Evolutionary conservation across 1,139 yeast genomes (phyloP).

Genomic region (Magnusiomyces clavatus): DNA sequence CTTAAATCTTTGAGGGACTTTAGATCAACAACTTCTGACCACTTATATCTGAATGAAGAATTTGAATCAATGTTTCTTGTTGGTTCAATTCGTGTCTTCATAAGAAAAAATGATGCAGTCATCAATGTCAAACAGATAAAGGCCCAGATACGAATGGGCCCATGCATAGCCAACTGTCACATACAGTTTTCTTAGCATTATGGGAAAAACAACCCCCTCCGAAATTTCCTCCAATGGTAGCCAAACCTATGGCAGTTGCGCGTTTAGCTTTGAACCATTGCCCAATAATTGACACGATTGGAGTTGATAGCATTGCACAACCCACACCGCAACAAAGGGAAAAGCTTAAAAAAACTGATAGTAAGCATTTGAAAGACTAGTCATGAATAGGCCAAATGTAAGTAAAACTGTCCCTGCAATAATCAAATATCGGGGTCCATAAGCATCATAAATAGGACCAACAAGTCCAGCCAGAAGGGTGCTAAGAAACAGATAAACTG

Average conservation of each 20-base stretch:
- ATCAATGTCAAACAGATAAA: constrained; percentile 42
- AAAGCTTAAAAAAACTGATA: constrained; percentile 55
- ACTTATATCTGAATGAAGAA: constrained; percentile 1
- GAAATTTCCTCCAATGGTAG: constrained; percentile 60
- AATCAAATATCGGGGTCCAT: constrained; percentile 47
- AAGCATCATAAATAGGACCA: constrained; percentile 55
- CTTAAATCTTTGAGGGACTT: constrained; percentile 36
- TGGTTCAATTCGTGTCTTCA: constrained; percentile 25
- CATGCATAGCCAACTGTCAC: constrained; percentile 47
- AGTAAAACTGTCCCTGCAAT: constrained; percentile 41
- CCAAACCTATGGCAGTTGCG: constrained; percentile 54
- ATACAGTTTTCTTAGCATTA: constrained; percentile 49
- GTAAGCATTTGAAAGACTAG: constrained; percentile 45
- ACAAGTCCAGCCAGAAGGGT: constrained; percentile 51
- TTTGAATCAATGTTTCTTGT: background rate
- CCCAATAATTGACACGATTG: constrained; percentile 50
- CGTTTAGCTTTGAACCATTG: constrained; percentile 56
- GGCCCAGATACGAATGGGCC: constrained; percentile 50
- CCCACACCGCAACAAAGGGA: constrained; percentile 52
- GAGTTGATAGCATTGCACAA: constrained; percentile 49
- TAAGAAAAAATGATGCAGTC: constrained; percentile 32
- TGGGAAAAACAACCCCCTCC: constrained; percentile 61
- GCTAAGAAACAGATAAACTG: constrained; percentile 48
- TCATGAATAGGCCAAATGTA: constrained; percentile 46
- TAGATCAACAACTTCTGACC: constrained; percentile 21